Conservation (phyloP, 2,329 filamentous ascomycete genomes). For the Fusarium coicis region DNA sequence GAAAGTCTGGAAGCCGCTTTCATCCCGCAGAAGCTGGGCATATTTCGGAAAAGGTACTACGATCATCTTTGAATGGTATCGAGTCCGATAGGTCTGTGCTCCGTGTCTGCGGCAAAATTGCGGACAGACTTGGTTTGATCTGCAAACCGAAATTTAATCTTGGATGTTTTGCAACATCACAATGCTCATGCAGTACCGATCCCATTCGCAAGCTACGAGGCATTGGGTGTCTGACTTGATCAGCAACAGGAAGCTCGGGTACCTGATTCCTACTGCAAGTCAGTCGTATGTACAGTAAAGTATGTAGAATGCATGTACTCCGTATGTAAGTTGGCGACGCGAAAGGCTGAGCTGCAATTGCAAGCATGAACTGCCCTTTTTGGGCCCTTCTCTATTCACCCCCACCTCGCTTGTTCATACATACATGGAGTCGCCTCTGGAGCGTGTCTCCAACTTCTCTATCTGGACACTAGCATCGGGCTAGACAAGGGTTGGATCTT, state of each 20-base stretch:
- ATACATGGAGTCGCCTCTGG: constrained; percentile 12
- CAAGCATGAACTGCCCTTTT: constrained; percentile 33
- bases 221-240: constrained; percentile 12
- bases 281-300: neutral
- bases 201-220: constrained; percentile 27
- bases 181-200: neutral
- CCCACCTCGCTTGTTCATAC: constrained; percentile 26
- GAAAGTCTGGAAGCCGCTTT: constrained; percentile 31
- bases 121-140: constrained; percentile 17
- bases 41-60: neutral
- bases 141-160: constrained; percentile 25
- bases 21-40: constrained; percentile 3
- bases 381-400: constrained; percentile 14
- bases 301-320: neutral
- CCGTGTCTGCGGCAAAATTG: neutral
- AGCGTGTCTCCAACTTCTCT: constrained; percentile 34
- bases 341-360: constrained; percentile 21
- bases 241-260: constrained; percentile 7
- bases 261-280: constrained; percentile 13
- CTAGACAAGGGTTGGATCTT: constrained; percentile 40
- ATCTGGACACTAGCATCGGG: constrained; percentile 38
- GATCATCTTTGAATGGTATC: neutral
- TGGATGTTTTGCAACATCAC: constrained; percentile 21
- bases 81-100: neutral
- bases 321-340: constrained; percentile 1